These are phyloP conservation scores for Trichosporon coremiiforme DNA, from an alignment of 1,284 basidiomycete species.

Conservation along the genomic window DNA sequence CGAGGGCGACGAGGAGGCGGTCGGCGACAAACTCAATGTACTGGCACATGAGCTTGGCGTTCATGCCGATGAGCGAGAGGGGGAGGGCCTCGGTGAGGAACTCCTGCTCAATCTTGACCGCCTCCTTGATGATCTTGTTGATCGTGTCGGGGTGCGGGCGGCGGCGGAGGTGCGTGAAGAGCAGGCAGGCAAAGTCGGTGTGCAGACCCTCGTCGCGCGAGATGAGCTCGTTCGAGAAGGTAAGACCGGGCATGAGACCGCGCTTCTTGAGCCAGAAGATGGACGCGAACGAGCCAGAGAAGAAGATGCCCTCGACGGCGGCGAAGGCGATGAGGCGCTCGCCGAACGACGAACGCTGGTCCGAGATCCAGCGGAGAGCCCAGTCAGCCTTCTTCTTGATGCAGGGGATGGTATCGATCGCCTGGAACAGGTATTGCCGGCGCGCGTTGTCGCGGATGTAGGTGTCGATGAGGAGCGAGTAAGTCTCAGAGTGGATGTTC, in stretches of 20 bases:
- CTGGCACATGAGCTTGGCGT: constrained; percentile 79
- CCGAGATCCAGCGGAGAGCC: constrained; percentile 92
- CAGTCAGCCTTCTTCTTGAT: constrained; percentile 90
- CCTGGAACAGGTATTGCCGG: constrained; percentile 87
- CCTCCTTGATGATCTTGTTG: constrained; percentile 73
- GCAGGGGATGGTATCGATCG: constrained; percentile 91
- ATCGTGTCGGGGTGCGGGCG: constrained; percentile 81
- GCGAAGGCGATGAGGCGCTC: constrained; percentile 95
- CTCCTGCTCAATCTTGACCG: constrained; percentile 81
- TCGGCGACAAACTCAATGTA: constrained; percentile 95
- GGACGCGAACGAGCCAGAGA: constrained; percentile 90
- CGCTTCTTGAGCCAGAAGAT: constrained; percentile 99
- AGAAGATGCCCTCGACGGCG: constrained; percentile 98
- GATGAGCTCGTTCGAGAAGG: constrained; percentile 97
- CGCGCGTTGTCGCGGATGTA: constrained; percentile 89
- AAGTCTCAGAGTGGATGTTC: constrained; percentile 78
- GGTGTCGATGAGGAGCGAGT: constrained; percentile 96
- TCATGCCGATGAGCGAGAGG: constrained; percentile 68
- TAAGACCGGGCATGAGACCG: constrained; percentile 95
- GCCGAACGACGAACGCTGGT: constrained; percentile 78
- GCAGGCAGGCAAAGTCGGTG: constrained; percentile 94
- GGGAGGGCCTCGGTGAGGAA: constrained; percentile 70
- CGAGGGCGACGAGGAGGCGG: constrained; percentile 79
- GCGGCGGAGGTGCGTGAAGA: constrained; percentile 79
- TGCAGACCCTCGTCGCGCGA: constrained; percentile 97